Evolutionary conservation across 2,329 filamentous ascomycete species (phyloP).

Genomic region (Lecanicillium sp.): DNA sequence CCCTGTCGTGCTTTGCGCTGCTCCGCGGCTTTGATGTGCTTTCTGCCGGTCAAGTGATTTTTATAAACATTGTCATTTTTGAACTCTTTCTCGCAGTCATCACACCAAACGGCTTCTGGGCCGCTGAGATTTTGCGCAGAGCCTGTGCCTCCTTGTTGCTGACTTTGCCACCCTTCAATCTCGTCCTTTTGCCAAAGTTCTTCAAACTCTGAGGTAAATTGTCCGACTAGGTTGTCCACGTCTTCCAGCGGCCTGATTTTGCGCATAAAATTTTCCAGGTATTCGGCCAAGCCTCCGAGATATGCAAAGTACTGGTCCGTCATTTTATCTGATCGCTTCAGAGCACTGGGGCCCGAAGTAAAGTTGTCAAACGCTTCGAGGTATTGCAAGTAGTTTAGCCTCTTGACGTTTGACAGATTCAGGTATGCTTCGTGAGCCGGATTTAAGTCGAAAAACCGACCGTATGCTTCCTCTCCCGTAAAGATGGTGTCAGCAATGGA

Average conservation of each 20-base stretch:
- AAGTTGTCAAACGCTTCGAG: constrained; percentile 88
- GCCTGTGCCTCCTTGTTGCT: constrained; percentile 31
- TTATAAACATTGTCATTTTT: constrained; percentile 94
- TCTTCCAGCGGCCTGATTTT: constrained; percentile 81
- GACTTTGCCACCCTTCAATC: constrained; percentile 68
- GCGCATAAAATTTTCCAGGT: constrained; percentile 82
- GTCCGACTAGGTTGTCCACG: constrained; percentile 64
- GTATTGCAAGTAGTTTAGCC: constrained; percentile 85
- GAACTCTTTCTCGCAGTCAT: constrained; percentile 90
- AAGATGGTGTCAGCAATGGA: constrained; percentile 84
- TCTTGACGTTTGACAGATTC: constrained; percentile 80
- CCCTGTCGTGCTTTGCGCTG: constrained; percentile 43
- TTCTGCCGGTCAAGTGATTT: constrained; percentile 80
- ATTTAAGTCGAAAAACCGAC: constrained; percentile 85
- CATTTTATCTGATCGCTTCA: constrained; percentile 77
- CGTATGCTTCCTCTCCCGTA: constrained; percentile 89
- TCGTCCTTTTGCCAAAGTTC: constrained; percentile 73
- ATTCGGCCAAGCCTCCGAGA: constrained; percentile 67
- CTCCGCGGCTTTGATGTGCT: constrained; percentile 80
- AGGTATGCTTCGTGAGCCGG: constrained; percentile 78
- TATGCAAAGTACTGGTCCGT: constrained; percentile 92
- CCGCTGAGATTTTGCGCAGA: constrained; percentile 20
- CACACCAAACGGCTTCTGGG: constrained; percentile 73
- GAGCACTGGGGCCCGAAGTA: constrained; percentile 58
- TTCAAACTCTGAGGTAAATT: constrained; percentile 78